A percentile compares a stretch with the other conserved stretches of the same genome.
Conservation (phyloP, 192 early-diverging fungal genomes). For the Gryganskiella cystojenkinii region DNA sequence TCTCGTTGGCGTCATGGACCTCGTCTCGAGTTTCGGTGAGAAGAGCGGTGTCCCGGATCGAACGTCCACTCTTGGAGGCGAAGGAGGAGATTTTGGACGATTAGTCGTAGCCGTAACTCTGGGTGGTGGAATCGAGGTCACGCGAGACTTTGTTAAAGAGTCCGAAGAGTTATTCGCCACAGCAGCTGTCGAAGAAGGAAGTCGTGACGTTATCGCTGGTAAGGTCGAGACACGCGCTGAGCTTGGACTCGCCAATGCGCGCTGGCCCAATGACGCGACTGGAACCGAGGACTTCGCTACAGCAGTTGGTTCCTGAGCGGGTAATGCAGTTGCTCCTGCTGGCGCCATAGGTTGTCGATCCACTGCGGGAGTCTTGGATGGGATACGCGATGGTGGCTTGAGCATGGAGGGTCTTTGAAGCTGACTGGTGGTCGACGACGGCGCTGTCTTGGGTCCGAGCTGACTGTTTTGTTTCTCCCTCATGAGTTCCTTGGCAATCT, state of each 20-base stretch:
- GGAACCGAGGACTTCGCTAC: neutral
- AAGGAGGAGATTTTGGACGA: neutral
- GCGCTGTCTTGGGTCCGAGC: neutral
- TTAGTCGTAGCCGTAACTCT: too few species aligned
- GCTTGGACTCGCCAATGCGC: neutral
- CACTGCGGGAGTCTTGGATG: slow-evolving; percentile 2
- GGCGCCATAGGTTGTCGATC: neutral
- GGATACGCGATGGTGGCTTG: slow-evolving; percentile 15
- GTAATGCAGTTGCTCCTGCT: slow-evolving; percentile 2
- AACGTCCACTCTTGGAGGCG: neutral
- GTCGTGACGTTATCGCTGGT: too few species aligned
- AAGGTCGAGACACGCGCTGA: too few species aligned
- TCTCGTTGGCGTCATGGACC: neutral
- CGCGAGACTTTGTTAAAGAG: too few species aligned
- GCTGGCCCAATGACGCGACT: neutral
- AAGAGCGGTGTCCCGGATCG: neutral
- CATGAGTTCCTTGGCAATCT: slow-evolving; percentile 34
- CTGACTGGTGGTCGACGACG: neutral
- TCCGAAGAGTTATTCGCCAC: too few species aligned
- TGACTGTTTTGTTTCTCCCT: slow-evolving; percentile 22
- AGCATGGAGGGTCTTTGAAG: slow-evolving; percentile 12
- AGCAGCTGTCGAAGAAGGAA: too few species aligned
- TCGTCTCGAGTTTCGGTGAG: neutral
- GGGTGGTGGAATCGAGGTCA: too few species aligned
- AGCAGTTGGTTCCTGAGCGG: neutral